phyloP scores from a whole-genome alignment of 2,329 filamentous ascomycete species.

The Alternaria postmessia region DNA sequence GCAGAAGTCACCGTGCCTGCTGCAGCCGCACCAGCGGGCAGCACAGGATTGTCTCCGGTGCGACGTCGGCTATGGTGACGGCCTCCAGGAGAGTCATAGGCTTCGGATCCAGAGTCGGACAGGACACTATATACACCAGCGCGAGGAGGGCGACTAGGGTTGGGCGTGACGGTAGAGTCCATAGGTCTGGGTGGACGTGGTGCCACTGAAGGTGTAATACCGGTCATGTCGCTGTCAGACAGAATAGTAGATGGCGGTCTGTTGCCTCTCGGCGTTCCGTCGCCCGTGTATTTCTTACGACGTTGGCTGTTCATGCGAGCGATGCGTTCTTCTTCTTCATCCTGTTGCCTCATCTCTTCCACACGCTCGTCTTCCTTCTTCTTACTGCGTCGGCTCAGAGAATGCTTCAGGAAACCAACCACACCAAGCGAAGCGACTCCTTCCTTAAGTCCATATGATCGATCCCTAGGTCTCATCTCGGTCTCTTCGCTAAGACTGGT shows the following conservation, averaged over 20 bases:
- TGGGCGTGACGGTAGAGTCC: constrained; percentile 36
- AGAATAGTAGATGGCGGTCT: constrained; percentile 52
- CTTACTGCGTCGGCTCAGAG: constrained; percentile 61
- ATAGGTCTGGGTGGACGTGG: constrained; percentile 46
- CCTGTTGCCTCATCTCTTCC: constrained; percentile 60
- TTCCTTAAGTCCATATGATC: constrained; percentile 51
- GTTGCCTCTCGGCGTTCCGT: constrained; percentile 57
- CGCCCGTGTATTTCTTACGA: constrained; percentile 73
- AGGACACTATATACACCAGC: constrained; percentile 48
- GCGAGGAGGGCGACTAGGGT: constrained; percentile 47
- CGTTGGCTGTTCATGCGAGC: constrained; percentile 62
- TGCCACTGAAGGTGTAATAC: constrained; percentile 56
- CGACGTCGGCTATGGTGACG: constrained; percentile 45
- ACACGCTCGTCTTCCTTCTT: constrained; percentile 68
- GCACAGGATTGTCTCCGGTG: constrained; percentile 32
- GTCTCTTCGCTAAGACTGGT: constrained; percentile 48
- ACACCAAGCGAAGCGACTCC: constrained; percentile 59
- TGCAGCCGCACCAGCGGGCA: constrained; percentile 40
- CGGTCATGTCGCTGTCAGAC: constrained; percentile 53
- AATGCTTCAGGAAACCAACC: constrained; percentile 53
- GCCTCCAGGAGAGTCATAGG: constrained; percentile 48
- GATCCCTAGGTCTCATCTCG: constrained; percentile 28
- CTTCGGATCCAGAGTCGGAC: constrained; percentile 53
- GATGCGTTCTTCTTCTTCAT: constrained; percentile 62
- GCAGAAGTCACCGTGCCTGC: constrained; percentile 35